These are phyloP conservation scores for Clitopilus hobsonii DNA, from an alignment of 768 basidiomycete genomes.

Conservation along the genomic window DNA sequence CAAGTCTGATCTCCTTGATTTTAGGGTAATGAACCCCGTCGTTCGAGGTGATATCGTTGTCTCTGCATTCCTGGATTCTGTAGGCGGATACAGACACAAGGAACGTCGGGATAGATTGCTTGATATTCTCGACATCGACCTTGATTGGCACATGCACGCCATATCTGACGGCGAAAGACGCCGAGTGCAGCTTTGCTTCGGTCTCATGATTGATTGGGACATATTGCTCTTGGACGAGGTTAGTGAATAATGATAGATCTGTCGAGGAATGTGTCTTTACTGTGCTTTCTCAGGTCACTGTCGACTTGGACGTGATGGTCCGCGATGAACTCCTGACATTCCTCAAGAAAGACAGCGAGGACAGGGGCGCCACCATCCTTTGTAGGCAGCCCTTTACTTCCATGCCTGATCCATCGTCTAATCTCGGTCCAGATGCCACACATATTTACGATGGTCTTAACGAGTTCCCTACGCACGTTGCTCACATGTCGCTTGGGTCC, in stretches of 20 bases:
- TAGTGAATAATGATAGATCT: conserved; percentile 5
- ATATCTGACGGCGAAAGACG: conserved; percentile 97
- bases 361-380: conserved; percentile 80
- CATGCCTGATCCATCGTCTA: conserved; percentile 3
- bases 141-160: conserved; percentile 94
- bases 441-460: conserved; percentile 95
- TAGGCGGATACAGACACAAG: conserved; percentile 94
- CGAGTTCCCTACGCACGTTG: conserved; percentile 89
- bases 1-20: conserved; percentile 7
- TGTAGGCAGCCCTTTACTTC: conserved; percentile 43
- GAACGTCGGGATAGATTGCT: conserved; percentile 80
- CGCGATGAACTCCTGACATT: conserved; percentile 87
- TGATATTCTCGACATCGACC: conserved; percentile 90
- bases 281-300: conserved; percentile 65
- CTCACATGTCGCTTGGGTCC: conserved; percentile 84
- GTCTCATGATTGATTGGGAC: conserved; percentile 93
- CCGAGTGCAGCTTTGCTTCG: conserved; percentile 89
- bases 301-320: conserved; percentile 95
- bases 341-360: conserved; percentile 76
- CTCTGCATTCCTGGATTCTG: conserved; percentile 92
- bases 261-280: conserved; percentile 2
- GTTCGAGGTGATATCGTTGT: conserved; percentile 92
- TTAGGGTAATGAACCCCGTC: conserved; percentile 96
- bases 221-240: conserved; percentile 94
- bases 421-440: conserved; percentile 66